Base-by-base conservation (phyloP, 805 yeast genomes). In the Dipodascopsis tothii region DNA sequence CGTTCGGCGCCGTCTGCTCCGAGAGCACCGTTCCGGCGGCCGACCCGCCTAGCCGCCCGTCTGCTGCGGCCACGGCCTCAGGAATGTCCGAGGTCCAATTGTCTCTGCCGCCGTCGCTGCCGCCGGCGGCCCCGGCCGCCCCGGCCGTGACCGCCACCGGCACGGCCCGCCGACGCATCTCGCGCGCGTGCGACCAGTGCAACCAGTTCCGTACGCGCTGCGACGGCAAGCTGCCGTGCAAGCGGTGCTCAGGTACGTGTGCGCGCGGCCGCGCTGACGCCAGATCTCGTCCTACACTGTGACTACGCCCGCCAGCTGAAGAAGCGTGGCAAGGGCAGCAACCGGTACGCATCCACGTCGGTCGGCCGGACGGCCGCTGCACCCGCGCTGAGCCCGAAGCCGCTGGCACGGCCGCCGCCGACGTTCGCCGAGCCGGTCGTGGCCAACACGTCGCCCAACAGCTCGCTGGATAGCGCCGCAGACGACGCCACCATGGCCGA, bases 111-210 rank as follows among this genome's bases (percentile, higher is more conserved):
- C n/a, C n/a, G n/a, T n/a, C 14, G 9, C 30, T 14, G 9, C 30
- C 30, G 30, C 14, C 14, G 30, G 30, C 9, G 30, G 30, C 30
- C 30, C 14, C 30, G 30, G 30, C 30, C 30, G 14, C 14, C 11
- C 9, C 14, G 30, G 30, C 30, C 16, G 21, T 20, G 16, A 38
- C 19, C 4, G 23, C 21, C 36, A 27, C 14, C 17, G 28, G 35
- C 3, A 37, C 16, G 35, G 35, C 17, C 30, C 37, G 51, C 3
- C 40, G 48, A 21, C 43, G 62, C 16, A 57, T 56, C 21, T 44
- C 55, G 7, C 35, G 72, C 35, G 76, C 76, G 1, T 72, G 77
- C 51, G 77, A 72, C 51, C 56, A 63, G 16, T 72, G 77, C 56
- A 71, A 71, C 49, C 64, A 63, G 40, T 64, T 67, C 41, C 59